Evolutionary conservation across 257 asterid genomes (phyloP).

Genomic region (Linderniella brevidens): DNA sequence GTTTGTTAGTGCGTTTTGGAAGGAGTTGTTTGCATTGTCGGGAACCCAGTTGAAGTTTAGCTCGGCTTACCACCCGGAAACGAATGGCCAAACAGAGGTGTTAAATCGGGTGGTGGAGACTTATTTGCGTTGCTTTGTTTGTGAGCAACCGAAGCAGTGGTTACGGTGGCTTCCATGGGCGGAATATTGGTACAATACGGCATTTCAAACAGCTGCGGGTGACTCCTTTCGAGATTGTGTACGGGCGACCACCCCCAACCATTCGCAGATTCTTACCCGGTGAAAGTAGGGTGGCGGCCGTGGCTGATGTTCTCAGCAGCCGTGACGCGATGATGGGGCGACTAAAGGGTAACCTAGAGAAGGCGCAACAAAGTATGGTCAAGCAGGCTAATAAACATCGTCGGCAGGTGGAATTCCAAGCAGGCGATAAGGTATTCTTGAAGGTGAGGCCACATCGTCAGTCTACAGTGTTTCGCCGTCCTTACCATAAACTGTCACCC

Average conservation of each 20-base stretch:
- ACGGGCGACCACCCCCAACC: background rate
- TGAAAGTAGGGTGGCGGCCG: background rate
- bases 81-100: background rate
- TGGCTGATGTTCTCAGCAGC: background rate
- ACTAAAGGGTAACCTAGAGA: slow-evolving; percentile 1
- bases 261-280: background rate
- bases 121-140: background rate
- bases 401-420: no score
- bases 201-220: background rate
- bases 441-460: background rate
- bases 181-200: slow-evolving; percentile 1
- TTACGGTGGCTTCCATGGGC: slow-evolving; percentile 1
- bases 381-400: no score
- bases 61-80: no score
- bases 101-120: background rate
- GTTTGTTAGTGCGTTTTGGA: slow-evolving; percentile 1
- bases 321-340: background rate
- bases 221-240: background rate
- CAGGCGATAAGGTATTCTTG: background rate
- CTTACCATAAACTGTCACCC: no score
- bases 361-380: background rate
- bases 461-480: background rate
- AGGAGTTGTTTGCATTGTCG: background rate
- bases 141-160: background rate
- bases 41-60: slow-evolving; percentile 1